Base-by-base conservation (phyloP, 163 green algal genomes). In the Prototheca wickerhamii region DNA sequence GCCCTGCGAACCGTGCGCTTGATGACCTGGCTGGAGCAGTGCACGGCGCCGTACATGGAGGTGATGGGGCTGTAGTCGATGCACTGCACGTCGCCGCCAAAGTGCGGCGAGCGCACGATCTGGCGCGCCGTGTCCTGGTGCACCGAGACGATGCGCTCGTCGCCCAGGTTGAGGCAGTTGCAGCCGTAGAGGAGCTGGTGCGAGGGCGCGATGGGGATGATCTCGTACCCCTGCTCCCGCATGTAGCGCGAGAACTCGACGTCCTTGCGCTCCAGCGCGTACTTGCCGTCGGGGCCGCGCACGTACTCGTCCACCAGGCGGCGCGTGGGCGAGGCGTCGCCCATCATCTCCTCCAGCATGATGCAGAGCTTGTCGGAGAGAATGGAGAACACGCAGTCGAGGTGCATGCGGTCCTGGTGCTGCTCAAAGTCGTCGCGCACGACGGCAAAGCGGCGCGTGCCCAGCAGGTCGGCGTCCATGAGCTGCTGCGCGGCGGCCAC, bases 331-430 rank as follows among this genome's bases (percentile, higher is more conserved):
- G 68, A 84, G 17, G 78, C 67, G n/a, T 75, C 67, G 4, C 89
- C 89, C 56, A 95, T 94, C 74, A 95, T 91, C 61, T 90, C 84
- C 62, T 93, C 84, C 32, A 96, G 76, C 88, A 97, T 96, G 62
- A 97, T 79, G 78, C 86, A 95, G 67, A 79, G 85, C 59, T 77
- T 71, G 74, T 93, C 76, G 12, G 75, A 81, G 28, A 95, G 51
- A 49, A 96, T 88, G 60, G 63, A 85, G 79, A 96, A 97, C 32
- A 96, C 86, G 74, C 91, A 97, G 79, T 97, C 91, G 64, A 97
- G 80, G 78, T 97, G 91, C 91, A 97, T 97, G 74, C 91, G 88
- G 73, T 97, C 91, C 85, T 96, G 89, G 71, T 88, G 67, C 70
- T 89, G 80, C 68, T 97, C 91, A 74, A 90, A 93, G 67, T 95